Evolutionary conservation across 2,329 filamentous ascomycete species (phyloP).

Genomic region (Sporothrix phasma): DNA sequence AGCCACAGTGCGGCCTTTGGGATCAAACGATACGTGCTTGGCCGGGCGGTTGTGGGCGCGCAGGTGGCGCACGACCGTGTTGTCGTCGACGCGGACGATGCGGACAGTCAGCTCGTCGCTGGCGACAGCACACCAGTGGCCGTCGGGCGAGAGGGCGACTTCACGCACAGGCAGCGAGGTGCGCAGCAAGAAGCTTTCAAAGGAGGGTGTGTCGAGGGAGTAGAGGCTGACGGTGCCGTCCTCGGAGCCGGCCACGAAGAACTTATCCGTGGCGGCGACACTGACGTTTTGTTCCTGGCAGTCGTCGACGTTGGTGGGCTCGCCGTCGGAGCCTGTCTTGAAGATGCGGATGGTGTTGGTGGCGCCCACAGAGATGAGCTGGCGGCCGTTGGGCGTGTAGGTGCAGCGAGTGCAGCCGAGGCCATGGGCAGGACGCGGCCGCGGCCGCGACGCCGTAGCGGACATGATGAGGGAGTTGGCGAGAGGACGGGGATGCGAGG

Average conservation of each 20-base stretch:
- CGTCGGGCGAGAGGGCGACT: conserved; percentile 69
- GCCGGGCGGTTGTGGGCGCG: conserved; percentile 76
- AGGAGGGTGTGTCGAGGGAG: conserved; percentile 61
- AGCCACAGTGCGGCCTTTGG: conserved; percentile 62
- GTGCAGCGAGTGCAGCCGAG: conserved; percentile 77
- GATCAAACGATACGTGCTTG: conserved; percentile 87
- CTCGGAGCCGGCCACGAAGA: conserved; percentile 83
- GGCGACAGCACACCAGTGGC: conserved; percentile 85
- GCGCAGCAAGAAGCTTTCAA: conserved; percentile 74
- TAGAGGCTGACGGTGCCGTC: conserved; percentile 95
- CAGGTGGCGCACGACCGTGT: conserved; percentile 63
- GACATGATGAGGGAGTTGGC: background rate
- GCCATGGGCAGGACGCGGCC: conserved; percentile 64
- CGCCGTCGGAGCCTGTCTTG: conserved; percentile 81
- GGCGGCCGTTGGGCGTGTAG: conserved; percentile 81
- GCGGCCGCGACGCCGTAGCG: conserved; percentile 37
- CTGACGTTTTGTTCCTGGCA: conserved; percentile 77
- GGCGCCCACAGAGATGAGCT: conserved; percentile 81
- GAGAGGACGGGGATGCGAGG: background rate
- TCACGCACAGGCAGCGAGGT: conserved; percentile 81
- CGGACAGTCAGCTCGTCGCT: conserved; percentile 93
- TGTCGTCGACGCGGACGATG: conserved; percentile 73
- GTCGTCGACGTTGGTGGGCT: conserved; percentile 86
- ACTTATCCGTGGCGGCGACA: conserved; percentile 65
- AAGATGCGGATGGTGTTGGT: conserved; percentile 93